Evolutionary conservation across 495 filamentous ascomycete species (phyloP), one percentile per base, ranked within the genome.

Genomic region (Penicillium simplicissimum): DNA sequence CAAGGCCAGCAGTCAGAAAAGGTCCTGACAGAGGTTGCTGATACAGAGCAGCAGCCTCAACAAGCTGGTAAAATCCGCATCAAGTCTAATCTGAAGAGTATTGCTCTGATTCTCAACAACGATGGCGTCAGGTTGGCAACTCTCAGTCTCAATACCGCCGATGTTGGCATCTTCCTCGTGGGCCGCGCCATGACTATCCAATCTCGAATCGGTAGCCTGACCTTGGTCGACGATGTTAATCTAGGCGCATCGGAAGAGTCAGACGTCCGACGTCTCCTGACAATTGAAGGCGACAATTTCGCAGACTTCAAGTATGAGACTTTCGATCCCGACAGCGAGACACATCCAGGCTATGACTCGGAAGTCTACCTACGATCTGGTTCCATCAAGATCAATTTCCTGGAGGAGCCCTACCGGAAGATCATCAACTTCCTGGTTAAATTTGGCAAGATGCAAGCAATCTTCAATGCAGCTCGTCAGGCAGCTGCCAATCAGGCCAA

Each of bases 301-400:
- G 95, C 93, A n/a, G 93, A 98, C 71, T 98, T 98, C 78, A 89
- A 89, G 31, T 98, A 98, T 67, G 90, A 98, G 76, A 98, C 96
- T 0, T 97, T 95, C 61, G 93, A 98, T 74, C 70, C 89, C 0
- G 82, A 86, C 14, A 86, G 84, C 43, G 79, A 88, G 14, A 77
- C 77, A 11, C 97, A 97, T 65, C 95, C 95, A 14, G 95, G 95
- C n/a, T 97, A 97, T 71, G 93, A 97, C 67, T 93, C 90, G 3
- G 92, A 92, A 17, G 86, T 98, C 34, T 92, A 86, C 70, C 76
- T 98, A 14, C 85, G 93, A 25, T 92, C 95, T 33, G 95, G 93
- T 6, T 98, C 95, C 0, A 88, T 98, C 71, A 97, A 95, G 74
- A 81, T 98, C 71, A 97, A 97, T 70, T 98, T 98, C 70, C 73